Base-by-base conservation (phyloP, 495 filamentous ascomycete genomes). In the Talaromyces liani region DNA sequence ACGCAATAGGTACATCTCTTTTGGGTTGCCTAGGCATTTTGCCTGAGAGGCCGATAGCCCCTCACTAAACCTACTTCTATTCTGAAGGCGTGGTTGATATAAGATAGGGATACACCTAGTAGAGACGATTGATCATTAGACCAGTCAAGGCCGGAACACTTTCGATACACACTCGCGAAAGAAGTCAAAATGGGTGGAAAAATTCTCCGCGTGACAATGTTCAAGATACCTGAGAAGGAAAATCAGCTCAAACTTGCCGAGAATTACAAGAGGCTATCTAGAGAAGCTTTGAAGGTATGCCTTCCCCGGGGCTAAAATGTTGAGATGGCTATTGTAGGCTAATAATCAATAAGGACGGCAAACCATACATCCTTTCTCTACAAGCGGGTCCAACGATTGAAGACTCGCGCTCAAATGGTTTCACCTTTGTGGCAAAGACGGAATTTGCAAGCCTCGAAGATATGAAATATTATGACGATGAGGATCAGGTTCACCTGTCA, bases 381-480 rank as follows among this genome's bases (percentile, higher is more conserved):
- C 69, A 71, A 27, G 84, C 77, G 0, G 78, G 78, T 6, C 64
- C 67, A 16, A 74, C 81, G 4, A 68, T 79, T 65, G 68, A 75
- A 1, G 85, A 89, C 66, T 74, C 79, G 3, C 80, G 84, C 7
- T 81, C 80, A 65, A 77, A 85, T 67, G 88, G 87, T 20, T 89
- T 74, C 75, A 90, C 82, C 4, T 60, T 91, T 45, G 77, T 81
- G 6, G 80, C 81, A 10, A 79, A 83, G 68, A 82, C 79, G 60
- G 79, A 78, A 54, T 91, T 91, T 64, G 78, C 79, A 5, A 84
- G 69, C 49, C 58, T 85, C 61, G 87, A 86, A 16, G 88, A 91
- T 72, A 86, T 90, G 84, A 72, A 84, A 66, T 91, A 84, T 70
- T 91, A 89, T 66, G 88, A 91, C 71, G 69, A 65, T 6, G 78